phyloP scores from a whole-genome alignment of 1,284 basidiomycete genomes.

The Moesziomyces globuligerus region DNA sequence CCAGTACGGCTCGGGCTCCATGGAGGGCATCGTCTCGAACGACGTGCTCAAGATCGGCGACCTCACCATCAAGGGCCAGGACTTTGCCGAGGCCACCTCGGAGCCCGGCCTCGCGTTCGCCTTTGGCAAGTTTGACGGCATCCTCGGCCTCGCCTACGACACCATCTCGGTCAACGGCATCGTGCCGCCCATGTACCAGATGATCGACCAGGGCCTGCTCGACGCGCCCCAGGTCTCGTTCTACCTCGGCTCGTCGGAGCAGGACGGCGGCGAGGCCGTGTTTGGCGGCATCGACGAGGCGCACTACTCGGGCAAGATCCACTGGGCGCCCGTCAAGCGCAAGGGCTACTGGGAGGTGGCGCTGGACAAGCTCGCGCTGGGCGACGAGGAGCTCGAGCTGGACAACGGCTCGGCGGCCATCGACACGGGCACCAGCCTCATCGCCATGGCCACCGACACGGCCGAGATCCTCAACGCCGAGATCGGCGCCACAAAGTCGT shows the following conservation, averaged over 20 bases:
- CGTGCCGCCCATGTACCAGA: slow-evolving; percentile 92
- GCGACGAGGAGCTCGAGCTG: slow-evolving; percentile 81
- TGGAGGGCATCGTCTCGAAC: slow-evolving; percentile 94
- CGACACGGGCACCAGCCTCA: slow-evolving; percentile 83
- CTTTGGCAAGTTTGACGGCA: slow-evolving; percentile 89
- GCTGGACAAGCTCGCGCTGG: slow-evolving; percentile 69
- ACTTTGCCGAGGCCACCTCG: slow-evolving; percentile 95
- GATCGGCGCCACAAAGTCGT: slow-evolving; percentile 68
- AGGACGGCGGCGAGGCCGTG: slow-evolving; percentile 89
- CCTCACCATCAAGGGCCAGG: slow-evolving; percentile 78
- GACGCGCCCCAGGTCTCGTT: slow-evolving; percentile 92
- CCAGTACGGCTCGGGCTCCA: slow-evolving; percentile 94
- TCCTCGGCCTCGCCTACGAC: slow-evolving; percentile 93
- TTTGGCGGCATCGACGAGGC: slow-evolving; percentile 89
- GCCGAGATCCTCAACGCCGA: slow-evolving; percentile 98
- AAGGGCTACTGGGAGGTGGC: slow-evolving; percentile 89
- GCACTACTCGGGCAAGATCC: slow-evolving; percentile 84
- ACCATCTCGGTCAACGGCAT: slow-evolving; percentile 96
- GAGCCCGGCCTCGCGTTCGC: slow-evolving; percentile 98
- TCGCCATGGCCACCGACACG: slow-evolving; percentile 89
- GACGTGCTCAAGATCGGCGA: slow-evolving; percentile 88
- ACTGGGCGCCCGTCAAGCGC: slow-evolving; percentile 90
- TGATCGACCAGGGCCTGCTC: slow-evolving; percentile 85
- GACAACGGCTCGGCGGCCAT: slow-evolving; percentile 84
- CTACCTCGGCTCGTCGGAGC: slow-evolving; percentile 86